These are phyloP conservation scores for Lumnitzera racemosa DNA, from an alignment of 345 rosid species.

Conservation along the genomic window DNA sequence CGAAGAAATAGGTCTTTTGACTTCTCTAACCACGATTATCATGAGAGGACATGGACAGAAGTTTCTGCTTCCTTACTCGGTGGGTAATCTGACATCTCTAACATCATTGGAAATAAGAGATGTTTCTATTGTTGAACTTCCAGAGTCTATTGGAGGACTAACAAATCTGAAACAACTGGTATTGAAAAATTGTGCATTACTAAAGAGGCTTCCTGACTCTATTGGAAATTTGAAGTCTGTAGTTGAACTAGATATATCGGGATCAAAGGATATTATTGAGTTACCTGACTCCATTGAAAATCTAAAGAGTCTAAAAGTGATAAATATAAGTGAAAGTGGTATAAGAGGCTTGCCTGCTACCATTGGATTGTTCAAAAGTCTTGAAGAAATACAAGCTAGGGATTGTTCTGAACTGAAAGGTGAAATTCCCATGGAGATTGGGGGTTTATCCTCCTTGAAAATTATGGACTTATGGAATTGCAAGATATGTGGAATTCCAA, in stretches of 20 bases:
- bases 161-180: background rate
- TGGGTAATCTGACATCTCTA: background rate
- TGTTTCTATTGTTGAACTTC: background rate
- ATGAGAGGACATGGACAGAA: background rate
- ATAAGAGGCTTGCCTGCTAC: background rate
- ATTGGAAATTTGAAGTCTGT: conserved; percentile 1
- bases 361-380: background rate
- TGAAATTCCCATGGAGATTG: conserved; percentile 3
- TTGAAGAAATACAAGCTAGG: background rate
- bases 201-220: conserved; percentile 1
- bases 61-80: background rate
- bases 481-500: background rate
- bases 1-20: background rate
- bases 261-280: background rate
- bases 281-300: background rate
- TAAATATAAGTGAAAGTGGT: background rate
- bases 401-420: background rate
- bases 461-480: background rate
- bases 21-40: background rate
- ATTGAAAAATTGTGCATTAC: background rate
- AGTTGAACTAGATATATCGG: conserved; percentile 1
- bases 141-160: background rate
- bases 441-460: conserved; percentile 4
- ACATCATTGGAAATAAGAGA: background rate
- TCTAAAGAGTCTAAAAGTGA: conserved; percentile 1